phyloP scores from a whole-genome alignment of 352 stramenopile species.

The Phytophthora meadii region DNA sequence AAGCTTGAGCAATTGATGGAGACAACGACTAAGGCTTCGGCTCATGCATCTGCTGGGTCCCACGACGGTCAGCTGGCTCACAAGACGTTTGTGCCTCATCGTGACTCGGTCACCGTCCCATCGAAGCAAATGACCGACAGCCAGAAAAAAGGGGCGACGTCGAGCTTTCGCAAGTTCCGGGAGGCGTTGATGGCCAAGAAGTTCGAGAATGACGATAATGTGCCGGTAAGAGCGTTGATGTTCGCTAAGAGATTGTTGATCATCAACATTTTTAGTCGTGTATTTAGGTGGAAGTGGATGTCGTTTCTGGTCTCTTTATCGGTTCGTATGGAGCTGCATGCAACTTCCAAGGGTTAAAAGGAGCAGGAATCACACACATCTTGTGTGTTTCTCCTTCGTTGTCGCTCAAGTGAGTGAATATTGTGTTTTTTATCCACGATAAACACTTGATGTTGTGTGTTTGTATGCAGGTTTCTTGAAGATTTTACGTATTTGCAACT shows the following conservation, averaged over 20 bases:
- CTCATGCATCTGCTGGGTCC: constrained; percentile 32
- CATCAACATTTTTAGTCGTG: constrained; percentile 3
- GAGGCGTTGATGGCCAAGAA: constrained; percentile 62
- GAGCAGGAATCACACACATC: constrained; percentile 60
- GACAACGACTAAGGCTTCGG: constrained; percentile 18
- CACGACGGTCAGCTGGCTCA: constrained; percentile 14
- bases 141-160: constrained; percentile 20
- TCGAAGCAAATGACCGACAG: neutral
- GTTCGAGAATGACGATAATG: constrained; percentile 53
- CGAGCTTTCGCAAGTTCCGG: constrained; percentile 66
- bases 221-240: constrained; percentile 40
- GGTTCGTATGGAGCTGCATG: constrained; percentile 69
- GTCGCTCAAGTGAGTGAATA: constrained; percentile 42
- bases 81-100: constrained; percentile 15
- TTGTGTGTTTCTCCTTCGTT: constrained; percentile 60
- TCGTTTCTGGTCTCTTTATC: constrained; percentile 60
- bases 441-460: neutral
- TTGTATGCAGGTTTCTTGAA: constrained; percentile 45
- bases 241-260: neutral
- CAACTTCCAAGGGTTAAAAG: constrained; percentile 53
- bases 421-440: neutral
- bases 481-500: constrained; percentile 66
- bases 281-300: constrained; percentile 32
- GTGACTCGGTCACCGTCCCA: constrained; percentile 6
- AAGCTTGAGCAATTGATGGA: constrained; percentile 13